Percentiles rank a stretch among this genome's conserved stretches.
These are phyloP conservation scores for Neltuma alba DNA, from an alignment of 306 rosid species.

Conservation along the genomic window DNA sequence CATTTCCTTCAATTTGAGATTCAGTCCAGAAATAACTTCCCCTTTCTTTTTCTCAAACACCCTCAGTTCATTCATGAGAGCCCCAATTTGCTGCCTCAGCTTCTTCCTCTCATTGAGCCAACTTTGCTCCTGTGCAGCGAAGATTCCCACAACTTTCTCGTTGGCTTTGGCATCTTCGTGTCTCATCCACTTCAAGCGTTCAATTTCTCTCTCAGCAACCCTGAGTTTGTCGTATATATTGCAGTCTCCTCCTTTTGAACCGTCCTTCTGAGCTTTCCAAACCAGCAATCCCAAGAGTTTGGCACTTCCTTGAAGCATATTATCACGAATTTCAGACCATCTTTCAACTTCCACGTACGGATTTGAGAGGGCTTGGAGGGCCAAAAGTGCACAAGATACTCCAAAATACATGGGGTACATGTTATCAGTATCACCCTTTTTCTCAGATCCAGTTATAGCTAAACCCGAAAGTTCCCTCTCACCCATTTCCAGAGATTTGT, in stretches of 20 bases:
- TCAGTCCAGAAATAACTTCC: conserved; percentile 47
- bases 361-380: conserved; percentile 60
- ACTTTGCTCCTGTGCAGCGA: conserved; percentile 87
- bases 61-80: conserved; percentile 64
- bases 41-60: conserved; percentile 62
- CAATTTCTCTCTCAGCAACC: conserved; percentile 64
- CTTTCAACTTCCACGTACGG: conserved; percentile 55
- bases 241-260: conserved; percentile 37
- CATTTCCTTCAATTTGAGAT: conserved; percentile 63
- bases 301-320: conserved; percentile 85
- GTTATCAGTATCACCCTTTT: conserved; percentile 30
- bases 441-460: conserved; percentile 39
- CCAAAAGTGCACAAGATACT: conserved; percentile 87
- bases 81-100: conserved; percentile 71
- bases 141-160: conserved; percentile 91
- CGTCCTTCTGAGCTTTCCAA: conserved; percentile 76
- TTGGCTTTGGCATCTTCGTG: conserved; percentile 94
- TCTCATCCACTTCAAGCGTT: conserved; percentile 70
- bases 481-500: conserved; percentile 56
- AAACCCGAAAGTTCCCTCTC: conserved; percentile 53
- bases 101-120: conserved; percentile 83
- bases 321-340: conserved; percentile 62
- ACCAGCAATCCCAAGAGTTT: conserved; percentile 77
- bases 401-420: conserved; percentile 82
- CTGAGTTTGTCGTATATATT: conserved; percentile 48